Percentiles rank a stretch among this genome's conserved stretches.
Conservation (phyloP, 2,329 filamentous ascomycete genomes). For the Colletotrichum tamarilloi region DNA sequence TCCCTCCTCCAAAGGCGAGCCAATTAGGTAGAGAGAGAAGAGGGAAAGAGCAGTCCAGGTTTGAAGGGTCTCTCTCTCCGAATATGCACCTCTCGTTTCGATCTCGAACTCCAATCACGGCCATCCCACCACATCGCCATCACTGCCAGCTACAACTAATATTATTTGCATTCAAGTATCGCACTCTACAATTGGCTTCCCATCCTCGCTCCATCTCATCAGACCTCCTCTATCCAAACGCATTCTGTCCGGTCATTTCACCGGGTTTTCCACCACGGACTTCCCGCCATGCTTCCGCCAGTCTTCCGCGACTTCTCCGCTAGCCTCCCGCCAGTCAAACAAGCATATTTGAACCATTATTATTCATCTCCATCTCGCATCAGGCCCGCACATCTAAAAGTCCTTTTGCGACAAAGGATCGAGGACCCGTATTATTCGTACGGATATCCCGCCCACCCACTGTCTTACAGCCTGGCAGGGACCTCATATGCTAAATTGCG, state of each 20-base stretch:
- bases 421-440: background rate
- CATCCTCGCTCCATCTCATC: too few relatives aligned
- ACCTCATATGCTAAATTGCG: slow-evolving; percentile 5
- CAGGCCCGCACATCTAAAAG: slow-evolving; percentile 12
- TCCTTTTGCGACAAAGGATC: background rate
- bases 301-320: background rate
- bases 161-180: background rate
- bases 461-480: background rate
- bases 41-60: background rate
- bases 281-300: background rate
- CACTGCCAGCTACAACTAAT: background rate
- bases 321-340: background rate
- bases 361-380: background rate
- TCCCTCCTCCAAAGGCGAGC: background rate
- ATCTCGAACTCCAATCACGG: background rate
- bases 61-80: background rate
- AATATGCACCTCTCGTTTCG: background rate
- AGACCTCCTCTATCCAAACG: background rate
- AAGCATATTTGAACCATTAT: slow-evolving; percentile 21
- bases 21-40: background rate
- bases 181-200: background rate
- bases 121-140: background rate
- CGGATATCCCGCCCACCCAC: background rate
- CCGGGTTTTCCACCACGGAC: background rate
- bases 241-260: background rate